Evolutionary conservation across 2,329 filamentous ascomycete species (phyloP).

Genomic region (Aspergillus japonicus): DNA sequence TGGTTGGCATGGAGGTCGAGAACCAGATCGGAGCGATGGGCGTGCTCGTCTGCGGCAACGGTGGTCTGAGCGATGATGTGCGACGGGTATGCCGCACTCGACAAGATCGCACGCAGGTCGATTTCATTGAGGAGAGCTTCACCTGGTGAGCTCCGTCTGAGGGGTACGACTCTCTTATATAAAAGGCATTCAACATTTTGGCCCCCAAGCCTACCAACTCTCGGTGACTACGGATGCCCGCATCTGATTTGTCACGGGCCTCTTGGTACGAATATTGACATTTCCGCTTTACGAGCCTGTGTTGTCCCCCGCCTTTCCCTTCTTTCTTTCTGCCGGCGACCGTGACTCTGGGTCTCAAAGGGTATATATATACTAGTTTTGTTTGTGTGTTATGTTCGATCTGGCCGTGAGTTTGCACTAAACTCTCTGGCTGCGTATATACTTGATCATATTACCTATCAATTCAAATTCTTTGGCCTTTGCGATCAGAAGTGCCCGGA

Average conservation of each 20-base stretch:
- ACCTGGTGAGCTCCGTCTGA: constrained; percentile 37
- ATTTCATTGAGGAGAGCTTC: constrained; percentile 77
- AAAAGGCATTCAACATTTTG: not conserved
- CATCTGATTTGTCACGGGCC: not conserved
- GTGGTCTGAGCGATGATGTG: constrained; percentile 73
- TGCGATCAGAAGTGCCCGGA: not conserved
- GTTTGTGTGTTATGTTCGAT: not conserved
- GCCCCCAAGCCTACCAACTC: not conserved
- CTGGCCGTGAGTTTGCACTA: not conserved
- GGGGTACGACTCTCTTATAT: no score
- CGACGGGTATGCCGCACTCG: constrained; percentile 65
- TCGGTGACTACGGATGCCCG: not conserved
- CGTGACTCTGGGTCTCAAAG: not conserved
- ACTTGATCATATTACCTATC: not conserved
- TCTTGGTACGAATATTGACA: not conserved
- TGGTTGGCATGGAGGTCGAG: constrained; percentile 79
- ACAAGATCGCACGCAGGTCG: constrained; percentile 61
- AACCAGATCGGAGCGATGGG: constrained; percentile 85
- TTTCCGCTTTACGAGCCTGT: no score
- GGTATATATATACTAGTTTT: not conserved
- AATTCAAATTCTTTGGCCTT: not conserved
- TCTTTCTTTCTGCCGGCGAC: not conserved
- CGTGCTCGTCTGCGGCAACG: constrained; percentile 77
- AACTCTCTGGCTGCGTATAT: not conserved
- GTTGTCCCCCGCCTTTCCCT: not conserved